Conservation (phyloP, 1,284 basidiomycete genomes). For the Trichosporon sp. region DNA sequence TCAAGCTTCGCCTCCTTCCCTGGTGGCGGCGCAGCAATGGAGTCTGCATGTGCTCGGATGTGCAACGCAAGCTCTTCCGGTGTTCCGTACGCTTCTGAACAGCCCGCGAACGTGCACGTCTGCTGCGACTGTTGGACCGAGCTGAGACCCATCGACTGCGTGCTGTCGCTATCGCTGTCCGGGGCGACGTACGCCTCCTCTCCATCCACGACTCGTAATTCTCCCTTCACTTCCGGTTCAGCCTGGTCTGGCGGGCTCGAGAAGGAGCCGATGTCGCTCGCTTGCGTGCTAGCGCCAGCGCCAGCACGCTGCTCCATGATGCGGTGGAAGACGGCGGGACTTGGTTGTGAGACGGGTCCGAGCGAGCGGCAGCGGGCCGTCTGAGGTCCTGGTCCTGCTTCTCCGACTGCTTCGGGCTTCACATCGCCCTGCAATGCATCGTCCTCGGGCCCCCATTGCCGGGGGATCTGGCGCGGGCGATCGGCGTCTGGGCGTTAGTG, state of each 20-base stretch:
- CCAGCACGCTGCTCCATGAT: constrained; percentile 1
- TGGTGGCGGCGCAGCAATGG: not conserved
- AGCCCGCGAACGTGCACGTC: constrained; percentile 11
- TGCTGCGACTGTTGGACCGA: not conserved
- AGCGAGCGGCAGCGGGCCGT: constrained; percentile 22
- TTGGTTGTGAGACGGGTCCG: constrained; percentile 31
- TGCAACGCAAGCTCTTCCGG: constrained; percentile 17
- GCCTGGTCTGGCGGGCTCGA: constrained; percentile 22
- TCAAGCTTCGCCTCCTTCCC: constrained; percentile 10
- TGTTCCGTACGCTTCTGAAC: not conserved
- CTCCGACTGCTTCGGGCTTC: constrained; percentile 13
- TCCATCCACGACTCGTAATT: constrained; percentile 28
- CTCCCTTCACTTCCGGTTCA: constrained; percentile 6
- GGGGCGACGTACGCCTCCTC: constrained; percentile 28
- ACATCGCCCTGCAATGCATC: not conserved
- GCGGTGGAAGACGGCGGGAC: constrained; percentile 25
- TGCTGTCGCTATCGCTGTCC: constrained; percentile 21
- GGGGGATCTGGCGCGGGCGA: constrained; percentile 14
- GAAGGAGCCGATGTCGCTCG: constrained; percentile 23
- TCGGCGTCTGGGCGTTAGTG: constrained; percentile 9
- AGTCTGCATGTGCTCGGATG: constrained; percentile 20
- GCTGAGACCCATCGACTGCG: not conserved
- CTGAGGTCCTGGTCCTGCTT: constrained; percentile 27
- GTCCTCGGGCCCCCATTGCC: constrained; percentile 2
- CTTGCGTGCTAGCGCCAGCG: not conserved